phyloP scores from a whole-genome alignment of 2,329 filamentous ascomycete species.

The Myriosclerotinia scirpicola region DNA sequence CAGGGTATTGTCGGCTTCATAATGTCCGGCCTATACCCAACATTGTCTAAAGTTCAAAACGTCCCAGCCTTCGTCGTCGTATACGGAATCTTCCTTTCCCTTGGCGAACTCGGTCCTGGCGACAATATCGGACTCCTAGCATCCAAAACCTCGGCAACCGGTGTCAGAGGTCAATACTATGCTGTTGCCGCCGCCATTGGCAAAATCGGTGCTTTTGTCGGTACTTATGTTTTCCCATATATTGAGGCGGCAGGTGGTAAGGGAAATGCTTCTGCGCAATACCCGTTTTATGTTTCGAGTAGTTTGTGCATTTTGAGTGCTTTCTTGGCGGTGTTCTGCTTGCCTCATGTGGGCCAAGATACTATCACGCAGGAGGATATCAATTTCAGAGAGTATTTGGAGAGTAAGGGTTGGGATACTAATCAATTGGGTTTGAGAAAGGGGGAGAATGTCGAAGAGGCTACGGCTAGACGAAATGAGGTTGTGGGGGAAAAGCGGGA shows the following conservation, averaged over 20 bases:
- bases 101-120: slow-evolving; percentile 81
- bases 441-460: slow-evolving; percentile 27
- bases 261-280: slow-evolving; percentile 66
- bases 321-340: slow-evolving; percentile 60
- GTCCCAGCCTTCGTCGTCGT: slow-evolving; percentile 77
- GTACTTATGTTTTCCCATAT: slow-evolving; percentile 78
- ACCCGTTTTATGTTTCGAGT: slow-evolving; percentile 86
- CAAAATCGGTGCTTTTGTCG: slow-evolving; percentile 82
- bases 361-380: slow-evolving; percentile 78
- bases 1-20: slow-evolving; percentile 83
- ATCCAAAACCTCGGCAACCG: slow-evolving; percentile 83
- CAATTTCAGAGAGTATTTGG: slow-evolving; percentile 72
- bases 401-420: slow-evolving; percentile 74
- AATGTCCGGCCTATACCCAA: slow-evolving; percentile 77
- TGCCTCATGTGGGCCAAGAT: slow-evolving; percentile 81
- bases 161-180: slow-evolving; percentile 78
- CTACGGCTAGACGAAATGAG: background rate
- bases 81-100: slow-evolving; percentile 73
- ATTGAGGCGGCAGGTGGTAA: slow-evolving; percentile 62
- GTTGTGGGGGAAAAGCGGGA: slow-evolving; percentile 11
- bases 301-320: slow-evolving; percentile 75
- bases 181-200: slow-evolving; percentile 71
- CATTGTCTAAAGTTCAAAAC: slow-evolving; percentile 64
- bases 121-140: slow-evolving; percentile 90
- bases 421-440: slow-evolving; percentile 50